Conservation (phyloP, 73 alveolate genomes). For the Paraurostyla sp. region DNA sequence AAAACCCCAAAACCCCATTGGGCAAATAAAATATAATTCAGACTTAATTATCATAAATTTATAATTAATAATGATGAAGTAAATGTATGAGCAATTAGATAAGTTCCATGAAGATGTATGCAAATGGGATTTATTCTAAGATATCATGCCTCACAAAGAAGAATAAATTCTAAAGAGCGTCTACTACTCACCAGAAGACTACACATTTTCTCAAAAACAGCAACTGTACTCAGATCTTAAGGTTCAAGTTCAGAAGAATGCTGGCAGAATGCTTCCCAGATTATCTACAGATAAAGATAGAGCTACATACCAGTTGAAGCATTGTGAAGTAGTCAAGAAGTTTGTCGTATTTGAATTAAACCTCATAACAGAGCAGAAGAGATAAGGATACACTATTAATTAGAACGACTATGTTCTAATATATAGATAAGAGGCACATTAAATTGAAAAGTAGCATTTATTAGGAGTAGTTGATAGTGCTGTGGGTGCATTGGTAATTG, state of each 20-base stretch:
- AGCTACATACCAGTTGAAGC: background rate
- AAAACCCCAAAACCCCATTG: slow-evolving; percentile 14
- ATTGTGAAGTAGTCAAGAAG: slow-evolving; percentile 33
- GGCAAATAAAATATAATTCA: background rate
- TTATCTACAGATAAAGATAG: background rate
- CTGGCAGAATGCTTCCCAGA: background rate
- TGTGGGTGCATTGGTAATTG: slow-evolving; percentile 1
- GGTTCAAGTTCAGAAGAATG: background rate
- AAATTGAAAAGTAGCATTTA: slow-evolving; percentile 15
- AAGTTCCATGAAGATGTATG: slow-evolving; percentile 35
- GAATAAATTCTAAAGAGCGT: background rate
- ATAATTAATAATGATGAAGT: background rate
- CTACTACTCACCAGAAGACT: slow-evolving; percentile 36
- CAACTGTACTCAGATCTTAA: background rate
- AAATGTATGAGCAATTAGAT: background rate
- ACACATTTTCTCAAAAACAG: background rate
- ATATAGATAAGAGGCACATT: slow-evolving; percentile 3
- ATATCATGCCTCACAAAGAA: background rate
- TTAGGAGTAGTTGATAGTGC: slow-evolving; percentile 37
- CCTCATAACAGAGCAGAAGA: background rate
- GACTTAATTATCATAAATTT: background rate
- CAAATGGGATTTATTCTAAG: slow-evolving; percentile 14
- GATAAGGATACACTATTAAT: background rate
- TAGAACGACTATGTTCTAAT: slow-evolving; percentile 4
- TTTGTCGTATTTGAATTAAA: slow-evolving; percentile 22